Conservation (phyloP, 306 rosid genomes). For the Cicer chorassanicum region DNA sequence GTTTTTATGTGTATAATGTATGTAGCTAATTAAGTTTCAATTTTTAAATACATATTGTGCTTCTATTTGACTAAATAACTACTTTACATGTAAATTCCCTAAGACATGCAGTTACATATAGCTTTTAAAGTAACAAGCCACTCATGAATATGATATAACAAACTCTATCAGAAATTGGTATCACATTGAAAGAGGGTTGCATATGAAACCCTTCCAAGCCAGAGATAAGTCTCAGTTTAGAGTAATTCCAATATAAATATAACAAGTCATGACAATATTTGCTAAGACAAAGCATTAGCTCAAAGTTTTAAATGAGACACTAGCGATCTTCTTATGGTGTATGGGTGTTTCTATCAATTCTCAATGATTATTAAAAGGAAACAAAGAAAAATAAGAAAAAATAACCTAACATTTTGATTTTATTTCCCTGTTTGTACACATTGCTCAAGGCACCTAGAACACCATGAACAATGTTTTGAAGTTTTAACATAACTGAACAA, state of each 20-base stretch:
- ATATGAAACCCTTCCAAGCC: not conserved
- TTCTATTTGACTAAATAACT: slow-evolving; percentile 37
- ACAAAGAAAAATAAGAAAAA: not conserved
- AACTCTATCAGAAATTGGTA: not conserved
- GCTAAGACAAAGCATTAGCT: not conserved
- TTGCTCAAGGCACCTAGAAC: slow-evolving; percentile 31
- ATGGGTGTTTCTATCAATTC: slow-evolving; percentile 21
- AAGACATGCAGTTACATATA: slow-evolving; percentile 15
- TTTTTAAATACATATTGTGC: slow-evolving; percentile 3
- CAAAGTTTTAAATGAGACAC: slow-evolving; percentile 6
- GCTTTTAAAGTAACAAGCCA: slow-evolving; percentile 14
- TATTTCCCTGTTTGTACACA: slow-evolving; percentile 5
- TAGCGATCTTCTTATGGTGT: not conserved
- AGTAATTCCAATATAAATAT: slow-evolving; percentile 10
- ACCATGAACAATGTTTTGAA: slow-evolving; percentile 28
- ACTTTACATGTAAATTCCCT: not conserved
- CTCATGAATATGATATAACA: not conserved
- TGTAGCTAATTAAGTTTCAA: slow-evolving; percentile 24
- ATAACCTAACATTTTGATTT: not conserved
- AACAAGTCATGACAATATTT: slow-evolving; percentile 23
- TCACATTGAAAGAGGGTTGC: not conserved
- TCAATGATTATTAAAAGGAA: slow-evolving; percentile 23
- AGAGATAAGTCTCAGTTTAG: slow-evolving; percentile 9
- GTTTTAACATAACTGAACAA: slow-evolving; percentile 31
- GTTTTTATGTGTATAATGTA: not conserved